Evolutionary conservation across 495 filamentous ascomycete genomes (phyloP), one percentile per base, ranked within the genome.

Genomic region (Neohortaea acidophila): DNA sequence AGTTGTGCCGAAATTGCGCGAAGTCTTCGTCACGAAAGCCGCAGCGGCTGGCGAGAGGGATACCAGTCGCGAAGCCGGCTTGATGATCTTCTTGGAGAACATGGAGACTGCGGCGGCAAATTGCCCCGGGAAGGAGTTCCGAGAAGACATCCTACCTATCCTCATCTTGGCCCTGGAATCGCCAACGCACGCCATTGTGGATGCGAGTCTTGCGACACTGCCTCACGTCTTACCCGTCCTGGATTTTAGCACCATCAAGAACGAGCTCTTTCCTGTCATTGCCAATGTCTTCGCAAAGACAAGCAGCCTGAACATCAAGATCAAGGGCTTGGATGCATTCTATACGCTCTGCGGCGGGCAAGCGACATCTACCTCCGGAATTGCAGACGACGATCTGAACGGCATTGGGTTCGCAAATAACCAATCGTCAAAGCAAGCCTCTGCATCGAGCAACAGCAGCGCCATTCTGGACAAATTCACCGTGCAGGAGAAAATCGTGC

Each of bases 381-480:
- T 59, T 2, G 34, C 36, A 12, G 40, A 59, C 8, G 83, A 91
- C 58, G 84, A 81, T 9, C 62, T 93, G 10, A 70, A 81, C 44
- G 85, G 84, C 1, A 43, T 69, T 13, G 36, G 36, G 15, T 21
- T 35, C 6, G 29, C 48, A 13, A 34, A 39, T 17, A 37, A 26
- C 2, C 44, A 51, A 38, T n/a, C 37, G 53, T 75, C 25, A 58
- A 60, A 32, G 58, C 59, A 8, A 32, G 34, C 39, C 24, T 20
- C 35, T 28, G 17, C n/a, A 15, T 15, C 21, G 9, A 39, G n/a
- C 38, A 60, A 62, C 22, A 75, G 72, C 20, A 73, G 70, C 2
- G 81, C 83, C 1, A 84, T 84, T 13, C 64, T 97, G 22, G 89
- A 97, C 59, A 96, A 96, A 55, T 94, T 84, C 49, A 94, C 89